These are phyloP conservation scores for Anthracocystis setariae DNA, from an alignment of 1,284 basidiomycete species.

Conservation along the genomic window DNA sequence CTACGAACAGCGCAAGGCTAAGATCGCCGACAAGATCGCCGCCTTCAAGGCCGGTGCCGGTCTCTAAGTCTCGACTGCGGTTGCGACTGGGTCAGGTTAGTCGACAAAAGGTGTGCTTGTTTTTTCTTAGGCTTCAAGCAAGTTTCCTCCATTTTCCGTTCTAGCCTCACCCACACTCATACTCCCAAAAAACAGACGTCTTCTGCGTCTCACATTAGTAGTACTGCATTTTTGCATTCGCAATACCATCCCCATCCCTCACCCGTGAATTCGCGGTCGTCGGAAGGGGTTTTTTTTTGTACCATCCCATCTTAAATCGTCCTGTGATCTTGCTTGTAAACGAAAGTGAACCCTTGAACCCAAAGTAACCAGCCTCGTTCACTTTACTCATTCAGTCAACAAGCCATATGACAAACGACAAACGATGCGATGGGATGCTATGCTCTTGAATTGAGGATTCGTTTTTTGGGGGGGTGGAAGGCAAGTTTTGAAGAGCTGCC, in stretches of 20 bases:
- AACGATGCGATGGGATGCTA: slow-evolving; percentile 29
- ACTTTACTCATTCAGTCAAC: no score
- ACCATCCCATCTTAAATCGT: slow-evolving; percentile 20
- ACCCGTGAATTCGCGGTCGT: no score
- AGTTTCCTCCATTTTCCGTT: no score
- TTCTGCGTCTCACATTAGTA: no score
- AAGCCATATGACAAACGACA: background rate
- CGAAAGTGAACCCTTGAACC: no score
- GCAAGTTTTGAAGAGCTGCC: slow-evolving; percentile 17
- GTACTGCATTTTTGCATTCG: slow-evolving; percentile 12
- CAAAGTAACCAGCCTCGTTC: no score
- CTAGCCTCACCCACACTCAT: slow-evolving; percentile 4
- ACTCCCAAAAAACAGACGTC: slow-evolving; percentile 7
- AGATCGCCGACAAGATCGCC: slow-evolving; percentile 64
- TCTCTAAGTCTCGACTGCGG: no score
- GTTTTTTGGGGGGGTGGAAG: slow-evolving; percentile 14
- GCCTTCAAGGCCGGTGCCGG: slow-evolving; percentile 57
- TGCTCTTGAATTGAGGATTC: slow-evolving; percentile 42
- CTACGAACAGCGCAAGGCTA: slow-evolving; percentile 73
- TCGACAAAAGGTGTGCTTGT: background rate
- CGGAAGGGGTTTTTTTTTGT: slow-evolving; percentile 30
- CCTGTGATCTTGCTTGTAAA: no score
- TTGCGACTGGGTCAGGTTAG: background rate
- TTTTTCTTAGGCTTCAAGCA: slow-evolving; percentile 21
- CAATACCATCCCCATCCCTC: slow-evolving; percentile 21